These are phyloP conservation scores for Linderina pennispora DNA, from an alignment of 192 early-diverging fungal species.

Conservation along the genomic window DNA sequence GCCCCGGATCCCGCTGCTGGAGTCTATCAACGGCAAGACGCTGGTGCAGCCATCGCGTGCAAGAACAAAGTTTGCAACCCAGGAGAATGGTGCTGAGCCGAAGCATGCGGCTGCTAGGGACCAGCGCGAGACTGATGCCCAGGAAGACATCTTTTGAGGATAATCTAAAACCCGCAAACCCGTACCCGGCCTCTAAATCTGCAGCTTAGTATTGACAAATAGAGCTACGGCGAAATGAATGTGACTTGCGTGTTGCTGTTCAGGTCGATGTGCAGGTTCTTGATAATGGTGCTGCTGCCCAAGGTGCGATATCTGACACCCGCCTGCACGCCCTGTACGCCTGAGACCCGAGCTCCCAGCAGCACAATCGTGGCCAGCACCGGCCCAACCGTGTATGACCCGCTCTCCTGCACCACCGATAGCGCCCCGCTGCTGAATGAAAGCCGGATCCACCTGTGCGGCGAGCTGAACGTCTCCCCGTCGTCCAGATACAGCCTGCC, in stretches of 20 bases:
- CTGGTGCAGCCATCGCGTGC: background rate
- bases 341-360: conserved; percentile 8
- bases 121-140: no score
- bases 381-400: conserved; percentile 2
- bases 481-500: conserved; percentile 60
- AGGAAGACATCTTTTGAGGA: no score
- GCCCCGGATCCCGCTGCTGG: background rate
- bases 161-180: no score
- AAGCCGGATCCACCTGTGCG: conserved; percentile 19
- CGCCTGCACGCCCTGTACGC: background rate
- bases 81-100: background rate
- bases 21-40: background rate
- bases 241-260: background rate
- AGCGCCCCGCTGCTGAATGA: conserved; percentile 2
- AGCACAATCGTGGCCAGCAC: conserved; percentile 12
- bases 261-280: conserved; percentile 11
- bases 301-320: background rate
- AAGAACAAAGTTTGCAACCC: background rate
- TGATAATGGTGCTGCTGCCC: conserved; percentile 8
- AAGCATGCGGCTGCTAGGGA: no score
- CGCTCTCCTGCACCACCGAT: conserved; percentile 4
- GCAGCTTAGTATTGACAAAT: background rate
- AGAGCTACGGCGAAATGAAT: background rate
- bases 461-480: conserved; percentile 45
- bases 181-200: no score